phyloP scores from a whole-genome alignment of 1,284 basidiomycete genomes.

The Apiotrichum veenhuisii region DNA sequence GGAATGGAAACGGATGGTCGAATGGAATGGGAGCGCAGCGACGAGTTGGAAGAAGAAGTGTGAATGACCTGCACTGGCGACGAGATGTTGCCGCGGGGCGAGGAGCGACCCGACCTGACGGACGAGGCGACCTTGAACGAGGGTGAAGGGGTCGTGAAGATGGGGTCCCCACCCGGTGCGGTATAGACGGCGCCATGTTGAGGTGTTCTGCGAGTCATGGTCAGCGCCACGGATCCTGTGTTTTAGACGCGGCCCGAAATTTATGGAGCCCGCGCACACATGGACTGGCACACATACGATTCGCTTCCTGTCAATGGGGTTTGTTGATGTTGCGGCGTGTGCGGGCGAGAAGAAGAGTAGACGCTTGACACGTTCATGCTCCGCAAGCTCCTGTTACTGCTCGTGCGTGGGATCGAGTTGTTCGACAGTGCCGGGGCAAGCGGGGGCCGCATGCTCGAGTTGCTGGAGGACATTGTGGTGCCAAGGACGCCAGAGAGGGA shows the following conservation, averaged over 20 bases:
- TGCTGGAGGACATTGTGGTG: not conserved
- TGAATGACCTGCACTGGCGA: not conserved
- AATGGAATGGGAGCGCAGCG: not conserved
- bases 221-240: not conserved
- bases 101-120: not conserved
- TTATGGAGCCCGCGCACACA: too few relatives aligned
- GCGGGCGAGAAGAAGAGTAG: not conserved
- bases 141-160: not conserved
- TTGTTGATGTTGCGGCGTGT: not conserved
- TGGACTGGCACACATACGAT: not conserved
- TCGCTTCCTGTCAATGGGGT: not conserved
- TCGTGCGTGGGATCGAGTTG: not conserved
- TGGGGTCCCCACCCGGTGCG: not conserved
- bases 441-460: not conserved
- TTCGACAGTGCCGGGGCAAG: not conserved
- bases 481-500: not conserved
- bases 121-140: not conserved
- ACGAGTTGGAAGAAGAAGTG: not conserved
- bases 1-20: slow-evolving; percentile 1
- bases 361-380: not conserved
- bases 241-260: too few relatives aligned
- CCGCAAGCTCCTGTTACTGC: not conserved
- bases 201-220: not conserved
- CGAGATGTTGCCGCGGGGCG: not conserved
- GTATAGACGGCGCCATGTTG: not conserved